These are phyloP conservation scores for Chromera velia DNA, from an alignment of 73 alveolate species.

Conservation along the genomic window DNA sequence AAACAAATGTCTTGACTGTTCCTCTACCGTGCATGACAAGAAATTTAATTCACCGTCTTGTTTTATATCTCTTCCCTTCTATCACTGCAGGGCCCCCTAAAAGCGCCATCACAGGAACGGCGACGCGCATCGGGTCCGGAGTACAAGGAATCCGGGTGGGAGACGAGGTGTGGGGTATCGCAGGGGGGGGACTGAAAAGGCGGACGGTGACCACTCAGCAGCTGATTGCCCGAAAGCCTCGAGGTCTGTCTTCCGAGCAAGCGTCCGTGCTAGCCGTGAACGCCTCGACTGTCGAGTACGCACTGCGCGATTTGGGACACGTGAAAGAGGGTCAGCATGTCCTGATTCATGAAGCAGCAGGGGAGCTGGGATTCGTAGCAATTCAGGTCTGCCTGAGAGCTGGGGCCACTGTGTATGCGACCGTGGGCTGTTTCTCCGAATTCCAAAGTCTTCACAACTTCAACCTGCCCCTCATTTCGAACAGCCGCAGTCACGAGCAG, in stretches of 20 bases:
- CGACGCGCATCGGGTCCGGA: too few species aligned
- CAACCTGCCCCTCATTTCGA: too few species aligned
- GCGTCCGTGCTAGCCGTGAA: slow-evolving; percentile 27
- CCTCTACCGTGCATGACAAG: too few species aligned
- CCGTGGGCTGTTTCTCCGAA: too few species aligned
- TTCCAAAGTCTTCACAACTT: too few species aligned
- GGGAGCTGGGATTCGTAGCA: slow-evolving; percentile 40
- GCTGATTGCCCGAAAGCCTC: slow-evolving; percentile 3
- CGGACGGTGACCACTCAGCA: slow-evolving; percentile 11
- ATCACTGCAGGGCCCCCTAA: too few species aligned
- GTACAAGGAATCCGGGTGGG: too few species aligned
- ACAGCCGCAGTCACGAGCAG: too few species aligned
- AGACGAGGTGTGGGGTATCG: slow-evolving; percentile 14
- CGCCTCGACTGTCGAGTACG: slow-evolving; percentile 22
- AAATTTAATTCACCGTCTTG: too few species aligned
- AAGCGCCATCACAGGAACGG: too few species aligned
- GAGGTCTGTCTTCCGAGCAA: neutral
- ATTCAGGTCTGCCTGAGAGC: slow-evolving; percentile 41
- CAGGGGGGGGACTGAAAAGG: slow-evolving; percentile 22
- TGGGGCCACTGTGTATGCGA: slow-evolving; percentile 45
- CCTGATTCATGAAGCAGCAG: slow-evolving; percentile 44
- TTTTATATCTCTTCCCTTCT: too few species aligned
- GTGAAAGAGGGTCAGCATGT: slow-evolving; percentile 32
- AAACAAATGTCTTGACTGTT: too few species aligned
- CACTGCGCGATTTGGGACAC: slow-evolving; percentile 10